These are phyloP conservation scores for Jamesozyma piceae DNA, from an alignment of 805 yeast genomes.

Conservation along the genomic window DNA sequence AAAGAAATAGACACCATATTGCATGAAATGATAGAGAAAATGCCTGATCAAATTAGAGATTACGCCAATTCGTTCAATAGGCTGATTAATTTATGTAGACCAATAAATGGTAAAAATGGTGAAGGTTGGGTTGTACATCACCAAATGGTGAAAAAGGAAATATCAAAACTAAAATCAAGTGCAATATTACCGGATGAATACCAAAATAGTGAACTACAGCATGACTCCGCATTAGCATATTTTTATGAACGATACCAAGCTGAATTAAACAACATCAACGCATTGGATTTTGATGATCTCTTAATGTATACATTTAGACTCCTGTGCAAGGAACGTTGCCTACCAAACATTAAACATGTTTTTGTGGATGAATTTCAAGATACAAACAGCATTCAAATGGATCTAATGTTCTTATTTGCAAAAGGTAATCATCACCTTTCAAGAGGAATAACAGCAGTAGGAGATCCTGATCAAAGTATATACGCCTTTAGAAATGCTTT, in stretches of 20 bases:
- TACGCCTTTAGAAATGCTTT: conserved; percentile 82
- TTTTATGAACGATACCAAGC: conserved; percentile 48
- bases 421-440: conserved; percentile 32
- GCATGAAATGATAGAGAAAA: conserved; percentile 30
- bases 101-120: conserved; percentile 6
- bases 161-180: conserved; percentile 49
- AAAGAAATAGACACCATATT: conserved; percentile 39
- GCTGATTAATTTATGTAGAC: conserved; percentile 23
- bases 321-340: conserved; percentile 35
- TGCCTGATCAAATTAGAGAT: conserved; percentile 29
- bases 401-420: conserved; percentile 49
- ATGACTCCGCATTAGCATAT: conserved; percentile 28
- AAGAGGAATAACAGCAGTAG: conserved; percentile 73
- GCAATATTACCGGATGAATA: conserved; percentile 41
- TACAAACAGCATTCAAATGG: conserved; percentile 69
- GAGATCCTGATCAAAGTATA: conserved; percentile 94
- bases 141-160: conserved; percentile 34
- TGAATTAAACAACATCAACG: conserved; percentile 33
- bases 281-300: conserved; percentile 80
- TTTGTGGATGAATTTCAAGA: conserved; percentile 94
- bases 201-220: conserved; percentile 12
- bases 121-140: conserved; percentile 35
- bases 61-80: conserved; percentile 23
- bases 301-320: conserved; percentile 47
- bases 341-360: conserved; percentile 52